Base-by-base conservation (phyloP, 345 rosid species). In the Moringa oleifera region DNA sequence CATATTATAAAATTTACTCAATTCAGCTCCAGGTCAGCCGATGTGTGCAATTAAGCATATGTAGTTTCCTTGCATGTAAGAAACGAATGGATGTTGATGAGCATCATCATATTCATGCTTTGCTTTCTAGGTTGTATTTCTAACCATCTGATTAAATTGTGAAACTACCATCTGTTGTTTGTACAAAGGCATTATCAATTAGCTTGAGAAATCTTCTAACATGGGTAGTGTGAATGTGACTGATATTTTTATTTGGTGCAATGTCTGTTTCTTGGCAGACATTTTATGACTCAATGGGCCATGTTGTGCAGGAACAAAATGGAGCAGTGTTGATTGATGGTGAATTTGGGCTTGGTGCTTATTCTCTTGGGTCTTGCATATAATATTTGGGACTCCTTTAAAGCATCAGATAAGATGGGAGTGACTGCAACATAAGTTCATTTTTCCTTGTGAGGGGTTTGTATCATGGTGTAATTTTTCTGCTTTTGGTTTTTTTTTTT, bases 341-440 rank as follows among this genome's bases (percentile, higher is more conserved):
- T 57, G 89, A 84, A 65, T 79, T 80, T 15, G 81, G 79, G 51
- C 75, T 80, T 21, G 93, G 82, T 59, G 76, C 80, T 10, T 80
- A 67, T 71, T 61, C 79, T 0, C 80, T 76, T 0, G 83, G 86
- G 25, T 70, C 92, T 12, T 83, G 83, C 64, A 62, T 81, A 28
- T 79, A 73, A 75, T 60, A 20, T 21, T 31, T 21, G 46, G n/a
- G 64, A 18, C 36, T 33, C 37, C 46, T 52, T 46, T 68, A 28
- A 15, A 60, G 55, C 63, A 58, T 59, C 41, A 24, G 58, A 18
- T 28, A 65, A 51, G 53, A 59, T 41, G 57, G 25, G 18, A 63
- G 51, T 37, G 31, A 47, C 41, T 33, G 19, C 20, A 59, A 49
- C 63, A 51, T 20, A 55, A 68, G 57, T 47, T 64, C 63, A n/a